Conservation (phyloP, 176 grass and related monocot genomes). For the Bolboschoenus planiculmis region DNA sequence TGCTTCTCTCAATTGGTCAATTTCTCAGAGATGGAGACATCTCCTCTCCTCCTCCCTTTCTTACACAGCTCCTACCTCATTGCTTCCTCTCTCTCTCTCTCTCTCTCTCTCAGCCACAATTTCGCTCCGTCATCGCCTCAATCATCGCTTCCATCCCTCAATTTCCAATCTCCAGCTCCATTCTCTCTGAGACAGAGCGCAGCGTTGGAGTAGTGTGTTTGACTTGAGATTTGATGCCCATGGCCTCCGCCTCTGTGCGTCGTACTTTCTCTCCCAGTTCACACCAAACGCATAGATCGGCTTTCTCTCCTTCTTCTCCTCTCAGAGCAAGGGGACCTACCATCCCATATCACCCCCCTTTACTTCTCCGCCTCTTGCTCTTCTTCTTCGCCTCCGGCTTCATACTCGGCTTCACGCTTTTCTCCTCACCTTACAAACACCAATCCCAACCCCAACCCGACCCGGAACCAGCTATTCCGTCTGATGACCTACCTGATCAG, state of each 20-base stretch:
- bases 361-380: conserved; percentile 21
- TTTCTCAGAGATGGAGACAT: background rate
- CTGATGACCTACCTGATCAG: background rate
- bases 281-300: background rate
- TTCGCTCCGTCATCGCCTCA: background rate
- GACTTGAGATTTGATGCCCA: background rate
- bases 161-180: background rate
- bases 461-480: background rate
- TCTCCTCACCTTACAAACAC: conserved; percentile 42
- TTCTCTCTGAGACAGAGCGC: background rate
- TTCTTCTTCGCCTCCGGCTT: conserved; percentile 44
- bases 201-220: background rate
- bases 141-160: background rate
- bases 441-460: conserved; percentile 16
- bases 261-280: conserved; percentile 22
- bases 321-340: background rate
- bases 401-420: conserved; percentile 63
- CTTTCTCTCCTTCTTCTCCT: background rate
- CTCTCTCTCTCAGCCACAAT: background rate
- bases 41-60: background rate
- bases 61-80: background rate
- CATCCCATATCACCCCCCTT: conserved; percentile 16
- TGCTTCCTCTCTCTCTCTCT: background rate
- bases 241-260: conserved; percentile 9
- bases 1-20: background rate